Evolutionary conservation across 768 basidiomycete species (phyloP).

Genomic region (Phylloporus arenicola): DNA sequence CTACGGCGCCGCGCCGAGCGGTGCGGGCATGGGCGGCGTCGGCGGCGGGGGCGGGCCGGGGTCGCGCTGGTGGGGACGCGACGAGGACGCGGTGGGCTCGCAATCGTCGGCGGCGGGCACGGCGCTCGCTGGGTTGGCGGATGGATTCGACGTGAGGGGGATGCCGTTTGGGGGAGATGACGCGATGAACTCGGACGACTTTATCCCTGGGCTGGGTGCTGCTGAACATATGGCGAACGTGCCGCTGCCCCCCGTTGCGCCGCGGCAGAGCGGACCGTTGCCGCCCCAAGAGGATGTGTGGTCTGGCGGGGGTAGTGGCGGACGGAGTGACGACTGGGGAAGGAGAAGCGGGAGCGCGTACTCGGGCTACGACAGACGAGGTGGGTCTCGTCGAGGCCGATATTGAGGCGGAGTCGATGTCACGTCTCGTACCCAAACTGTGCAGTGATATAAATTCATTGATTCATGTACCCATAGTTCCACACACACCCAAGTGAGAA

Average conservation of each 20-base stretch:
- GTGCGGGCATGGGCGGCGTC: neutral
- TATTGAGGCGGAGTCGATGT: slow-evolving; percentile 5
- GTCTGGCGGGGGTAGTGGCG: slow-evolving; percentile 29
- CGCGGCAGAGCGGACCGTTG: slow-evolving; percentile 33
- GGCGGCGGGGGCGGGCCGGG: slow-evolving; percentile 19
- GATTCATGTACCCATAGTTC: slow-evolving; percentile 3
- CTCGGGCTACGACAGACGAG: slow-evolving; percentile 29
- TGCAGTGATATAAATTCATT: neutral
- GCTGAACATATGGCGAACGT: slow-evolving; percentile 22
- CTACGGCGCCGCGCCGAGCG: slow-evolving; percentile 20
- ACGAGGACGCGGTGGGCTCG: slow-evolving; percentile 32
- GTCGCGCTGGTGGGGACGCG: slow-evolving; percentile 41
- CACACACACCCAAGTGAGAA: neutral
- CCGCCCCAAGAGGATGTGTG: slow-evolving; percentile 52
- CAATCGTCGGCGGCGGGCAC: slow-evolving; percentile 5
- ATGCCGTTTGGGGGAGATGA: slow-evolving; percentile 22
- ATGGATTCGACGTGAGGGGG: slow-evolving; percentile 23
- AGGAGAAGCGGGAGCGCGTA: slow-evolving; percentile 34
- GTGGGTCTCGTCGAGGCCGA: slow-evolving; percentile 23
- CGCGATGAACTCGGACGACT: slow-evolving; percentile 43
- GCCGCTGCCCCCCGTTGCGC: slow-evolving; percentile 24
- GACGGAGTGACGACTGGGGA: slow-evolving; percentile 35
- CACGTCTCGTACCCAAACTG: neutral
- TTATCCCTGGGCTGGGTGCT: slow-evolving; percentile 60
- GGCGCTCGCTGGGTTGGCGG: slow-evolving; percentile 16